These are phyloP conservation scores for Sarcomyxa edulis DNA, from an alignment of 768 basidiomycete species.

Conservation along the genomic window DNA sequence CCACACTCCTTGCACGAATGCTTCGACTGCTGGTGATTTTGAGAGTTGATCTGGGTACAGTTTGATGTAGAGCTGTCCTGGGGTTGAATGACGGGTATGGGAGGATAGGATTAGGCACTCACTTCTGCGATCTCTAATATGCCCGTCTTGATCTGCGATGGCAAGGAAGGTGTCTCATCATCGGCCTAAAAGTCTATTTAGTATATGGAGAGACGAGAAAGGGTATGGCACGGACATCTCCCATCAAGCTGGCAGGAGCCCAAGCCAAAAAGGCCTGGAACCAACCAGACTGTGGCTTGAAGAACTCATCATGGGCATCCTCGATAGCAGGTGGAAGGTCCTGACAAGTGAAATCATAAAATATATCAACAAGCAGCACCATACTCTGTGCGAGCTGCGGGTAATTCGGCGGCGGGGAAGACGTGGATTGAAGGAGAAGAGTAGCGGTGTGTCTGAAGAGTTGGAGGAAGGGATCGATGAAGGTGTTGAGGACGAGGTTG, in stretches of 20 bases:
- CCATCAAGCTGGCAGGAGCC: constrained; percentile 64
- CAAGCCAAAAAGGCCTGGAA: constrained; percentile 80
- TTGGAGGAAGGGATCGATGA: constrained; percentile 77
- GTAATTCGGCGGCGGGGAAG: constrained; percentile 33
- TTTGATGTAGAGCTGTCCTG: constrained; percentile 67
- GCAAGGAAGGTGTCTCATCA: constrained; percentile 75
- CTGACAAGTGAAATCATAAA: constrained; percentile 90
- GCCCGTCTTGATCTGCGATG: constrained; percentile 84
- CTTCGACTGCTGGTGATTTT: constrained; percentile 55
- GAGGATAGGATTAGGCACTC: background rate
- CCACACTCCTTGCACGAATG: constrained; percentile 90
- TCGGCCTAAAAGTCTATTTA: constrained; percentile 66
- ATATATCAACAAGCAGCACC: constrained; percentile 78
- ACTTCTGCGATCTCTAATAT: constrained; percentile 92
- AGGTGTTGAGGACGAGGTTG: constrained; percentile 81
- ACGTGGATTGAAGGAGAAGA: constrained; percentile 44
- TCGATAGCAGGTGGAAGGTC: constrained; percentile 93
- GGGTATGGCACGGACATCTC: constrained; percentile 61
- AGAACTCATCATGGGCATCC: constrained; percentile 79
- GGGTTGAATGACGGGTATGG: background rate
- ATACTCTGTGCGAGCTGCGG: constrained; percentile 64
- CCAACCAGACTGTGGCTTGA: constrained; percentile 59
- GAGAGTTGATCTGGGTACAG: constrained; percentile 75
- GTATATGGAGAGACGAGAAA: no score
- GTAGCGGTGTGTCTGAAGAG: constrained; percentile 67